Evolutionary conservation across 176 grass and related monocot genomes (phyloP).

Genomic region (Melocanna baccifera): DNA sequence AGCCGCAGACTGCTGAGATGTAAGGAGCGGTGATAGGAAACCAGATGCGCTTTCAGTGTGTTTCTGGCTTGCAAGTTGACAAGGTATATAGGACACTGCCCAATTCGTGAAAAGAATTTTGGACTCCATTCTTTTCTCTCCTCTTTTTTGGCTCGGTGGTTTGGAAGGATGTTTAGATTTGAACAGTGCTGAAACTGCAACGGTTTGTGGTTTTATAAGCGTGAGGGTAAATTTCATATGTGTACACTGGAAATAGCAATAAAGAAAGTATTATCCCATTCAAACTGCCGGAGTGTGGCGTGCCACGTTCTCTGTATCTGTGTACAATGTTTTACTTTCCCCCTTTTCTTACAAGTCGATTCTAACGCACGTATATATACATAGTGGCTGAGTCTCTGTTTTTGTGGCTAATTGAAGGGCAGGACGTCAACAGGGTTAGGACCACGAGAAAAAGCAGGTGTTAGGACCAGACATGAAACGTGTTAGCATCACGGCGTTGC

Average conservation of each 20-base stretch:
- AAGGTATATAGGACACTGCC: conserved; percentile 31
- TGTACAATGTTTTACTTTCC: background rate
- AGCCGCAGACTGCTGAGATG: background rate
- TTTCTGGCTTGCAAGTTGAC: conserved; percentile 5
- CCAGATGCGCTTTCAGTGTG: background rate
- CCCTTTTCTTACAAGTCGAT: background rate
- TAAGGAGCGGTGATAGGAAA: background rate
- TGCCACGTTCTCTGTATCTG: background rate
- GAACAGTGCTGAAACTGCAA: background rate
- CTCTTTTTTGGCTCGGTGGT: background rate
- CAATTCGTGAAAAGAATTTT: conserved; percentile 28
- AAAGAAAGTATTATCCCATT: conserved; percentile 10
- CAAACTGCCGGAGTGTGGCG: too few species aligned
- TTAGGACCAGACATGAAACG: background rate
- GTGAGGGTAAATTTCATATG: conserved; percentile 12
- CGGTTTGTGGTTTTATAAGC: conserved; percentile 8
- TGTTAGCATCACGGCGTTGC: background rate
- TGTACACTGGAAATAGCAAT: conserved; percentile 47
- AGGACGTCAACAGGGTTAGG: background rate
- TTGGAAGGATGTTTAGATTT: background rate
- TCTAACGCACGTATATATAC: background rate
- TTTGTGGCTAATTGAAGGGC: background rate
- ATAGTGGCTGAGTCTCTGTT: background rate
- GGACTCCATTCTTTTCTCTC: background rate
- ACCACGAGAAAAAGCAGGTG: background rate